phyloP scores from a whole-genome alignment of 1,139 yeast genomes.

The Geotrichum phurueaensis region DNA sequence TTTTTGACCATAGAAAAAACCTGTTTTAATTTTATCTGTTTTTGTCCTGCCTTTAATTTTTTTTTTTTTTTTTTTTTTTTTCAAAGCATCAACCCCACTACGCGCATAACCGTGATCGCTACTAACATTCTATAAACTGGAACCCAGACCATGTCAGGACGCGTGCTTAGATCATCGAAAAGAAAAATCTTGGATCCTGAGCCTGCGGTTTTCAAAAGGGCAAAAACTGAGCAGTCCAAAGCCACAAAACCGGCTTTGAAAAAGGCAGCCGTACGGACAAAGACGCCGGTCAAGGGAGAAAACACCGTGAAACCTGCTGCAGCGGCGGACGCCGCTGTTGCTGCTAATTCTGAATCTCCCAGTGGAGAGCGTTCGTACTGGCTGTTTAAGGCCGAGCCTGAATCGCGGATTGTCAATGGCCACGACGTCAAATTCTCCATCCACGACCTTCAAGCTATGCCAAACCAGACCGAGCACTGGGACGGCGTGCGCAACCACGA shows the following conservation, averaged over 20 bases:
- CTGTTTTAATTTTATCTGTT: background rate
- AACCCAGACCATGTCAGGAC: background rate
- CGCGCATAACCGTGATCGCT: background rate
- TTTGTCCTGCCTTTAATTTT: background rate
- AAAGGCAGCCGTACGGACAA: background rate
- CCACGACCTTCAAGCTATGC: conserved; percentile 35
- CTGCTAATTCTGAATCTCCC: background rate
- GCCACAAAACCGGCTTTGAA: background rate
- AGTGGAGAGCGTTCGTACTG: conserved; percentile 37
- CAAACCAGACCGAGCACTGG: conserved; percentile 41
- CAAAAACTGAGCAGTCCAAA: background rate
- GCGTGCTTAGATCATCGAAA: conserved; percentile 4
- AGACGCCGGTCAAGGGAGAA: background rate
- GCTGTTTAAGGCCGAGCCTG: conserved; percentile 52
- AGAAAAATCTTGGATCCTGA: background rate
- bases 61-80: background rate
- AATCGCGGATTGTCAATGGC: conserved; percentile 44
- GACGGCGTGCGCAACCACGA: conserved; percentile 54
- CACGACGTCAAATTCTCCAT: conserved; percentile 46
- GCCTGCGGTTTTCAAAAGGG: background rate
- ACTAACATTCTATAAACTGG: background rate
- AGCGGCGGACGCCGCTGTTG: background rate
- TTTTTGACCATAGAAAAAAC: too few species aligned
- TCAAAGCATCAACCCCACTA: background rate
- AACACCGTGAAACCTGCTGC: background rate